Evolutionary conservation across 345 rosid species (phyloP).

Genomic region (Eucalyptus curtisii): DNA sequence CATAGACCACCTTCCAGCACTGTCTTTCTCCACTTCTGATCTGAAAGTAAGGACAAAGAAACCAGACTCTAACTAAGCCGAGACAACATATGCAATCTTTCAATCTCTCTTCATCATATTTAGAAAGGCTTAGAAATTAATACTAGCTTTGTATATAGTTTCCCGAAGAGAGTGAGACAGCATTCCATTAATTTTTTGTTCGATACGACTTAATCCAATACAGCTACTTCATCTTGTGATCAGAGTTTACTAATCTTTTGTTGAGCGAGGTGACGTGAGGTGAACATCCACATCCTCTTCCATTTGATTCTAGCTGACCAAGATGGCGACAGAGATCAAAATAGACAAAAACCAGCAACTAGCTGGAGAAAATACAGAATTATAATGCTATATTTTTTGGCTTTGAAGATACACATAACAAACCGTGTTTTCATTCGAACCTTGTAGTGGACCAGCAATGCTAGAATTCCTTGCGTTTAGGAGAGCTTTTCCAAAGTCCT

Average conservation of each 20-base stretch:
- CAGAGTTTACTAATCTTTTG: not conserved
- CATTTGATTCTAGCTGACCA: not conserved
- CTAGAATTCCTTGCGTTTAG: not conserved
- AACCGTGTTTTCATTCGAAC: not conserved
- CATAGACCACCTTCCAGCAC: not conserved
- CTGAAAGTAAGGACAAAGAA: not conserved
- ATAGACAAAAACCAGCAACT: not conserved
- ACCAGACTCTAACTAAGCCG: not conserved
- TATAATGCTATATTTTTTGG: not conserved
- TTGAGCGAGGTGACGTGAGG: not conserved
- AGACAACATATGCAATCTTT: not conserved
- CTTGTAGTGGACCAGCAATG: not conserved
- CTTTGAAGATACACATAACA: not conserved
- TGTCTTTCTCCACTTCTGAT: not conserved
- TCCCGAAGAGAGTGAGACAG: not conserved
- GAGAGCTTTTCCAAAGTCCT: not conserved
- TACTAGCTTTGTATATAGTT: not conserved
- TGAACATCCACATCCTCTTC: not conserved
- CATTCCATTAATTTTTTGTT: not conserved
- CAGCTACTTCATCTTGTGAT: not conserved
- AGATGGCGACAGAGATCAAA: not conserved
- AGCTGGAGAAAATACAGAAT: not conserved
- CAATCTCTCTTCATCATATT: not conserved
- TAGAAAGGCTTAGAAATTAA: not conserved
- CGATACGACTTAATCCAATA: not conserved